Percentiles rank a stretch among this genome's conserved stretches.
phyloP scores from a whole-genome alignment of 176 grass and related monocot species.

The Urochloa ruziziensis region DNA sequence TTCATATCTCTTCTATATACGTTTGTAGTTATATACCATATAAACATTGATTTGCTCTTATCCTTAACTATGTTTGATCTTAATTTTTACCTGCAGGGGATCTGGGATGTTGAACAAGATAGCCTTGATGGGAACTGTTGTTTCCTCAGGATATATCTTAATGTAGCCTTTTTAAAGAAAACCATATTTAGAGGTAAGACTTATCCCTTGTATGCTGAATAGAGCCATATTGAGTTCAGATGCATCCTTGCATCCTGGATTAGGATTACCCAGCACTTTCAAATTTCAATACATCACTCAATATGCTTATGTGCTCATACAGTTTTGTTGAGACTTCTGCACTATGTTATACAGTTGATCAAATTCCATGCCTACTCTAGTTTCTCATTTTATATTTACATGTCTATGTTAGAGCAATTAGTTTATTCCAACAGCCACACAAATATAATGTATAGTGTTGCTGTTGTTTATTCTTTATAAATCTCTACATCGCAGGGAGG shows the following conservation, averaged over 20 bases:
- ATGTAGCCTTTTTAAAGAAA: conserved; percentile 80
- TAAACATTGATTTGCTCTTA: conserved; percentile 17
- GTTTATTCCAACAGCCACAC: conserved; percentile 1
- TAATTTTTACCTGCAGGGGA: conserved; percentile 56
- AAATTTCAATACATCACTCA: conserved; percentile 11
- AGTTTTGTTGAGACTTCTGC: neutral
- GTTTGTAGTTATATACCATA: neutral
- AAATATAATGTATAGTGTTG: neutral
- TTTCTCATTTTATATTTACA: neutral
- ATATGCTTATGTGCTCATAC: neutral
- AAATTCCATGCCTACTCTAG: conserved; percentile 1
- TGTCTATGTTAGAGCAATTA: conserved; percentile 3
- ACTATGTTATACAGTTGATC: conserved; percentile 6
- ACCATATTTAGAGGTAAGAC: conserved; percentile 94
- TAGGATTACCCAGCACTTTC: conserved; percentile 7
- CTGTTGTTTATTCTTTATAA: conserved; percentile 26
- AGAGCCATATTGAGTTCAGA: conserved; percentile 72
- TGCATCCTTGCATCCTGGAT: conserved; percentile 20
- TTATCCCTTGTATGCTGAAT: conserved; percentile 1
- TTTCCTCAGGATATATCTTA: conserved; percentile 68
- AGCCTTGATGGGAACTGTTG: conserved; percentile 53
- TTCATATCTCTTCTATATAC: neutral
- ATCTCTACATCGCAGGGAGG: conserved; percentile 61
- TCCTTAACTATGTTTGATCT: neutral
- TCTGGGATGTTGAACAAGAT: conserved; percentile 83